Evolutionary conservation across 441 rosid species (phyloP), one percentile per base, ranked within the genome.

Genomic region (Sinapis alba): DNA sequence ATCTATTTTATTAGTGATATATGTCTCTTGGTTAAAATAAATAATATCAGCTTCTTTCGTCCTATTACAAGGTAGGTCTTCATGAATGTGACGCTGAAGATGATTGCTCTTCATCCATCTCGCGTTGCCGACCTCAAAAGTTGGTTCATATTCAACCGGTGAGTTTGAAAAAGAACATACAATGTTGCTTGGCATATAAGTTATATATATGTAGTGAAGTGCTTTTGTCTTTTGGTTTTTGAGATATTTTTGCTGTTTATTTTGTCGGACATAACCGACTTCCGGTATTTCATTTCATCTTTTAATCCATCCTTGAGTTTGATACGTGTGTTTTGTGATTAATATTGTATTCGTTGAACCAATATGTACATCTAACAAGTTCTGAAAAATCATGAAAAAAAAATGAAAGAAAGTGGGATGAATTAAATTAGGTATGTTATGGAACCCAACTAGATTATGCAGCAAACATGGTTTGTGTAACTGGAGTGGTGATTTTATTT

Each of bases 71-170:
- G 23, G 41, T 65, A 41, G 43, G 72, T 58, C 61, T 16, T 47
- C 41, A 67, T 60, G 62, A 9, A 32, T 61, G 58, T 68, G 64
- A 61, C 57, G 11, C 58, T 68, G 79, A 68, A 26, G 74, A 26
- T 41, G 78, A 75, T 75, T 32, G 57, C 43, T 60, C 62, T 60
- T 68, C 68, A 62, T 62, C 8, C 59, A 68, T 36, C 27, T 36
- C 65, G 64, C 58, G 74, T 68, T 75, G 69, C 79, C 79, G 69
- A 75, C 74, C 69, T 68, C 64, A 19, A 51, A 61, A 18, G n/a
- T 26, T 36, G 24, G 47, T 13, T 75, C 69, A 68, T n/a, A n/a
- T 68, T 47, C 56, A n/a, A 34, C 60, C 8, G 0, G 73, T 61
- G 63, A 12, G 68, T 60, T 67, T 74, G 21, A 32, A 34, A 16